Evolutionary conservation across 331 rosid species (phyloP), one percentile per base, ranked within the genome.

Genomic region (Telfairia occidentalis): DNA sequence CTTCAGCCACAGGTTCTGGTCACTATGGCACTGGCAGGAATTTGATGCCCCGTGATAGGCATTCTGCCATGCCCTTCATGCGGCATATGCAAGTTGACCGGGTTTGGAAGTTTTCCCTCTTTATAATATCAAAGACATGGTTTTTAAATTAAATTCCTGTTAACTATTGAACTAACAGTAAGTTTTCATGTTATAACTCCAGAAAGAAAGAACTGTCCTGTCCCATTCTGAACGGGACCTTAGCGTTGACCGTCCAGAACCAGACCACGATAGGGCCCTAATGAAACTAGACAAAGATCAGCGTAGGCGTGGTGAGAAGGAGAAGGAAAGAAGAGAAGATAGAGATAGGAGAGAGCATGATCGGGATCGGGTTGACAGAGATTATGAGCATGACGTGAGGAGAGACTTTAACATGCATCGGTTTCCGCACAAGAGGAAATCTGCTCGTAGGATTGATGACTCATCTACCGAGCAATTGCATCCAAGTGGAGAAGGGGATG

Each of bases 211-310:
- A 86, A 74, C 80, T 42, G 40, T 83, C 76, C 84, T 77, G 78
- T 84, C 92, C 60, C 89, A 86, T 65, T 86, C 84, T 60, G 97
- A 95, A 42, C 89, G 80, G 71, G 99, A 95, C 83, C 87, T 80
- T 52, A 92, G 94, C 85, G 97, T 90, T 83, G 97, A 92, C 76
- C 89, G 83, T 53, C 93, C 97, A 60, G 97, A 89, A 61, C 84
- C 83, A 19, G 97, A 92, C 75, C 89, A 85, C 65, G 97, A 89
- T 73, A 83, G 90, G 76, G 74, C 86, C 57, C 67, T 86, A 69
- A 82, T 86, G 86, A 89, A 86, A 80, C 77, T 21, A 24, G 96
- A 92, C 70, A 90, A 83, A 88, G 97, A 95, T 78, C 91, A 86
- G 76, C 89, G 87, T 78, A 83, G 87, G 82, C 92, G 85, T 4